phyloP scores from a whole-genome alignment of 2,329 filamentous ascomycete species.

The Ophiostoma himal-ulmi region DNA sequence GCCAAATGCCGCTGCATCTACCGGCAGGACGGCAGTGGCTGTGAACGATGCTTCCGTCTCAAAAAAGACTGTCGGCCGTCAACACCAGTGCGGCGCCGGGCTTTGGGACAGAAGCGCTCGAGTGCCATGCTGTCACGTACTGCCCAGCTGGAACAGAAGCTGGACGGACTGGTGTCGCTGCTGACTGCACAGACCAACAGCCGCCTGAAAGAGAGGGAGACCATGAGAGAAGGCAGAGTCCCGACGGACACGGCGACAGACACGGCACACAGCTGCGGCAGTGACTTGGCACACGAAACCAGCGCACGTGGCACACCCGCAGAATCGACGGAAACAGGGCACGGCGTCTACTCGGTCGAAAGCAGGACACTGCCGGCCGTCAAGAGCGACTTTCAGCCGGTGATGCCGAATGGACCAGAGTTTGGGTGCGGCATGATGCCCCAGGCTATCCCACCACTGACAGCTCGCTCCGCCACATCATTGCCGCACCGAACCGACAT shows the following conservation, averaged over 20 bases:
- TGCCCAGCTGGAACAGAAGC: slow-evolving; percentile 45
- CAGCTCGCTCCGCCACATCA: slow-evolving; percentile 1
- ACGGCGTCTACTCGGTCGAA: neutral
- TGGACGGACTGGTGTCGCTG: slow-evolving; percentile 45
- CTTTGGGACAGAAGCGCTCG: slow-evolving; percentile 31
- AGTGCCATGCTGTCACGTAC: slow-evolving; percentile 32
- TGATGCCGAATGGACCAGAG: neutral
- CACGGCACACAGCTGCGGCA: neutral
- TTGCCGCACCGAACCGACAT: neutral
- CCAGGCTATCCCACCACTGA: neutral
- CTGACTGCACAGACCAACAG: slow-evolving; percentile 31
- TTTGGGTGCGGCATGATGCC: slow-evolving; percentile 16
- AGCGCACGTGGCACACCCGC: neutral
- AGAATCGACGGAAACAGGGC: neutral
- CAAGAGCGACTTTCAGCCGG: neutral
- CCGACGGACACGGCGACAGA: neutral
- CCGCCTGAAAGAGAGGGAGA: slow-evolving; percentile 16
- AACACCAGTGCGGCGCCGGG: slow-evolving; percentile 37
- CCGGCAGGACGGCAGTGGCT: slow-evolving; percentile 31
- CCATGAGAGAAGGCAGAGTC: neutral
- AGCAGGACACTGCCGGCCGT: neutral
- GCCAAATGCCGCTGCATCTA: slow-evolving; percentile 46
- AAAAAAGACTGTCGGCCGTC: slow-evolving; percentile 45
- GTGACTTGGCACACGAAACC: neutral
- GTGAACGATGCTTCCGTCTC: slow-evolving; percentile 42